phyloP scores from a whole-genome alignment of 2,329 filamentous ascomycete genomes.

The Fusarium robinianum region DNA sequence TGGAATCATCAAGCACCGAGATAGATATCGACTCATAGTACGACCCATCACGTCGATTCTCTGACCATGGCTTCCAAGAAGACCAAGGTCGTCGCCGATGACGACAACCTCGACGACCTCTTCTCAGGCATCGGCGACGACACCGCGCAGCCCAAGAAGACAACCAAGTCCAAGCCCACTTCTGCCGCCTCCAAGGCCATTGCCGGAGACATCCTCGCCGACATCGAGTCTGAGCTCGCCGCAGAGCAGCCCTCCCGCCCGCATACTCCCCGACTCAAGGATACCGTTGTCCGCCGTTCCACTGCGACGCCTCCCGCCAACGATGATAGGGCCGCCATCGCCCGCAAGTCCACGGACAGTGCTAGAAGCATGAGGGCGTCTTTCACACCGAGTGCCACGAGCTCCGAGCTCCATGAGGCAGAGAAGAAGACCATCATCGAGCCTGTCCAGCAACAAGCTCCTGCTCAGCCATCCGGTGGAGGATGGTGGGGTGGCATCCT shows the following conservation, averaged over 20 bases:
- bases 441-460: slow-evolving; percentile 44
- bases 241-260: slow-evolving; percentile 74
- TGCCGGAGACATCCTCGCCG: slow-evolving; percentile 77
- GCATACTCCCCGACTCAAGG: slow-evolving; percentile 76
- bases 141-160: slow-evolving; percentile 54
- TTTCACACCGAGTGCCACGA: slow-evolving; percentile 70
- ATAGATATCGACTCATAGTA: too few relatives aligned
- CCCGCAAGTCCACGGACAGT: slow-evolving; percentile 79
- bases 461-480: slow-evolving; percentile 55
- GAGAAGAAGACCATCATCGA: slow-evolving; percentile 57
- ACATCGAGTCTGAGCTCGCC: slow-evolving; percentile 75
- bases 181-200: slow-evolving; percentile 55
- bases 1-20: too few relatives aligned
- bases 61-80: slow-evolving; percentile 63
- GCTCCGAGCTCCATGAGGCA: slow-evolving; percentile 62
- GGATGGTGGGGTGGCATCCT: slow-evolving; percentile 90
- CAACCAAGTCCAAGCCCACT: slow-evolving; percentile 52
- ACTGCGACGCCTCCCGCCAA: slow-evolving; percentile 58
- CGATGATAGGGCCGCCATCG: slow-evolving; percentile 63
- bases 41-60: background rate
- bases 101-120: slow-evolving; percentile 68
- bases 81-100: slow-evolving; percentile 58
- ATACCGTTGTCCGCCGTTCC: slow-evolving; percentile 50
- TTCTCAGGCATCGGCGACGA: slow-evolving; percentile 66
- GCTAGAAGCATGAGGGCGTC: slow-evolving; percentile 71